Base-by-base conservation (phyloP, 1,284 basidiomycete genomes). In the Ceratobasidium sp. region DNA sequence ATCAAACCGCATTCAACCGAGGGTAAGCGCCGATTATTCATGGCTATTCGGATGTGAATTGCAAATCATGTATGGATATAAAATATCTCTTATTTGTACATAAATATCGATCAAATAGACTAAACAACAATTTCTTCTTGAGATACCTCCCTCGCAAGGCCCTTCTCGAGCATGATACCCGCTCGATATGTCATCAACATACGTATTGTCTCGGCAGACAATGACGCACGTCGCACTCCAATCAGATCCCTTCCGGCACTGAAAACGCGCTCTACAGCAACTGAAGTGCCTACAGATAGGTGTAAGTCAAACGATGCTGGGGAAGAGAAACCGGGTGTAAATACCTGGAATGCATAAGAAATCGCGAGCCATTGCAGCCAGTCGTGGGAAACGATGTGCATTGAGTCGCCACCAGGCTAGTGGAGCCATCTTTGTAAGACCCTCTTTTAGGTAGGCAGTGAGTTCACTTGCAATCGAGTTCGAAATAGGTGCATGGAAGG, bases 271-370 rank as follows among this genome's bases (percentile, higher is more conserved):
- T 46, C 44, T 6, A 46, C 44, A 0, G 44, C 44, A 12, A 46
- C 44, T 0, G 44, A 46, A 1, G 44, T 46, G n/a, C 44, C 44
- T 46, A 46, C 1, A n/a, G 7, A 46, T 1, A 46, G 4, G 1
- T 4, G 3, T 42, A 11, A 42, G 40, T 42, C 2, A 14, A 18
- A 11, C 12, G 6, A 40, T 40, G 11, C 9, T 6, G 30, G 30
- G 30, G 30, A 33, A 33, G 30, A 33, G 30, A 33, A 33, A 53
- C 51, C 2, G n/a, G n/a, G n/a, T n/a, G n/a, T n/a, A n/a, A n/a
- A n/a, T 28, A 53, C 51, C 51, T 53, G 51, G 51, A 28, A 53
- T 53, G 9, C 51, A 53, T 53, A 53, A 18, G 23, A 53, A 53
- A 28, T 53, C 28, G 4, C 51, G 51, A 14, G 51, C 51, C 23